Conservation (phyloP, 2,329 filamentous ascomycete genomes). For the Cylindrodendrum hubeiense region DNA sequence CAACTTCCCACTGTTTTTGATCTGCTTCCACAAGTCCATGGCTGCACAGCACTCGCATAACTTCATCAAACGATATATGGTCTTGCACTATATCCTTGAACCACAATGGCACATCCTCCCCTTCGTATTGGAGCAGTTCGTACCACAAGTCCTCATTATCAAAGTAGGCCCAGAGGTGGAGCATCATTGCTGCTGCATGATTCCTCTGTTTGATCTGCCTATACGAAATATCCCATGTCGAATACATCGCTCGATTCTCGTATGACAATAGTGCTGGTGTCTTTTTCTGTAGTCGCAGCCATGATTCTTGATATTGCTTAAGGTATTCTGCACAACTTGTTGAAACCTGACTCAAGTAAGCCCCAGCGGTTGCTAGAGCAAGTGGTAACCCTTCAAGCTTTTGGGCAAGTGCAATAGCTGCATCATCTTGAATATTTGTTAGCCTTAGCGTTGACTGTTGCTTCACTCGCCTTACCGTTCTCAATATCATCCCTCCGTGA, state of each 20-base stretch:
- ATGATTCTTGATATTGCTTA: constrained; percentile 52
- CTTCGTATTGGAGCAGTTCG: constrained; percentile 50
- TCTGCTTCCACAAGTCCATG: constrained; percentile 46
- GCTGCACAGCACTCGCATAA: constrained; percentile 45
- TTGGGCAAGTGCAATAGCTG: constrained; percentile 45
- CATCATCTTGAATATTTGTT: constrained; percentile 42
- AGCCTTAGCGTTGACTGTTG: constrained; percentile 8
- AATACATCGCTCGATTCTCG: constrained; percentile 48
- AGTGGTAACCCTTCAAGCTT: constrained; percentile 59
- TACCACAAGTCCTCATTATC: constrained; percentile 59
- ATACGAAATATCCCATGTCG: constrained; percentile 55
- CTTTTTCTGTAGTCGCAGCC: constrained; percentile 49
- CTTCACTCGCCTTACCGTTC: constrained; percentile 39
- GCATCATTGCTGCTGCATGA: constrained; percentile 46
- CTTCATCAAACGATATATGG: constrained; percentile 40
- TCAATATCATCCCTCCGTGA: constrained; percentile 39
- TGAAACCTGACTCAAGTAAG: constrained; percentile 54
- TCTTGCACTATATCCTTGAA: constrained; percentile 37
- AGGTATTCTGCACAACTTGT: constrained; percentile 55
- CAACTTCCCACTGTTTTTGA: constrained; percentile 14
- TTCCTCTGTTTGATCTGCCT: constrained; percentile 46
- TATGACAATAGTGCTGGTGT: constrained; percentile 47
- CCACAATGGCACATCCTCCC: constrained; percentile 36
- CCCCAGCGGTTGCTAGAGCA: constrained; percentile 59
- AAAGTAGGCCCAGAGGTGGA: constrained; percentile 58